A percentile compares a stretch with the other conserved stretches of the same genome.
Evolutionary conservation across 352 stramenopile species (phyloP).

Genomic region (Pythium dissotocum): DNA sequence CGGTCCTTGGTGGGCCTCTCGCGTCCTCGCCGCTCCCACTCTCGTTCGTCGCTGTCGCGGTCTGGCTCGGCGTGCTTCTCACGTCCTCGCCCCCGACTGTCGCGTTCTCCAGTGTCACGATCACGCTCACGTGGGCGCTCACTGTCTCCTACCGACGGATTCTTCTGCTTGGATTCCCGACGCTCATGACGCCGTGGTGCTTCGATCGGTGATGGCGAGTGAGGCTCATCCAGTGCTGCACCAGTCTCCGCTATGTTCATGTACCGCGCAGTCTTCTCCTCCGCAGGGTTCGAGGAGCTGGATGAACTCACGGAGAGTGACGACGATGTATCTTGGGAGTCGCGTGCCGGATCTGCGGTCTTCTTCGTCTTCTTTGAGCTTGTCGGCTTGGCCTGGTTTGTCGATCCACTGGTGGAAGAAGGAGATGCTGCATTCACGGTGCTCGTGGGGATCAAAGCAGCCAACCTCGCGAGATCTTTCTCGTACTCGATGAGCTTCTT

Average conservation of each 20-base stretch:
- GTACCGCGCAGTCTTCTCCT: conserved; percentile 22
- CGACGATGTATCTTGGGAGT: conserved; percentile 21
- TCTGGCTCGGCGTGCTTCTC: conserved; percentile 19
- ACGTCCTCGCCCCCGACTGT: conserved; percentile 14
- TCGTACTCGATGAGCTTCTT: conserved; percentile 69
- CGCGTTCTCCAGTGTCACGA: conserved; percentile 30
- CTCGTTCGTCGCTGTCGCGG: neutral
- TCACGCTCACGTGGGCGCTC: conserved; percentile 25
- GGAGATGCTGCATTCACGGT: neutral
- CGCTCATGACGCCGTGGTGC: conserved; percentile 18
- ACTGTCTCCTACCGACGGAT: conserved; percentile 24
- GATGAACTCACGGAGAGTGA: conserved; percentile 17
- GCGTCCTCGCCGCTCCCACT: conserved; percentile 30
- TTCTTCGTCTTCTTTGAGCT: conserved; percentile 32
- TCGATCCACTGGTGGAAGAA: neutral
- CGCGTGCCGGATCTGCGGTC: conserved; percentile 15
- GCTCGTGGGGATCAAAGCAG: conserved; percentile 15
- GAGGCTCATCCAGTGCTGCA: conserved; percentile 20
- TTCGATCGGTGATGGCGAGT: conserved; percentile 37
- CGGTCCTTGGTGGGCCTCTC: conserved; percentile 4
- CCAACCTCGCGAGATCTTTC: conserved; percentile 50
- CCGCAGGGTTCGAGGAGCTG: conserved; percentile 26
- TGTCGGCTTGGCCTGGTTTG: conserved; percentile 13
- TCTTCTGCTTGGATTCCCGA: conserved; percentile 21
- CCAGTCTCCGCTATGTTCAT: conserved; percentile 13